Evolutionary conservation across 1,139 yeast species (phyloP).

Genomic region (Saccharomyces uvarum): DNA sequence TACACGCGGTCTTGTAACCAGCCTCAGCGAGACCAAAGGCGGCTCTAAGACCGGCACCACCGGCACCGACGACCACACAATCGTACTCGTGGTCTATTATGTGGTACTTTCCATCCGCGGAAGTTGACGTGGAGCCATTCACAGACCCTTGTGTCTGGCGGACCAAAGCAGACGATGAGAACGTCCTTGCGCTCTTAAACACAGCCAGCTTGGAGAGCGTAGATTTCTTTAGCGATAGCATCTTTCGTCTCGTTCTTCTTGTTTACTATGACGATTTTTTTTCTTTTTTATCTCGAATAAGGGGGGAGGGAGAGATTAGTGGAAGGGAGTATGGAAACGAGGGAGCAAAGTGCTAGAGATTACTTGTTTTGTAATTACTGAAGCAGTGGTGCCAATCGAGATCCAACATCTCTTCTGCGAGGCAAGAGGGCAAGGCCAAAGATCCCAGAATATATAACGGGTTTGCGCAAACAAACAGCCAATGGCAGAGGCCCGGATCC

Average conservation of each 20-base stretch:
- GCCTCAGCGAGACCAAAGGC: slow-evolving; percentile 97
- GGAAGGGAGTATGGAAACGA: not conserved
- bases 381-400: not conserved
- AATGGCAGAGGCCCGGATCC: slow-evolving; percentile 1
- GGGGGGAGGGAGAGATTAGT: not conserved
- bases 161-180: not conserved
- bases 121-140: not conserved
- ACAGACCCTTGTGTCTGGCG: not conserved
- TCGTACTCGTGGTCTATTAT: slow-evolving; percentile 96
- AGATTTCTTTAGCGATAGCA: not conserved
- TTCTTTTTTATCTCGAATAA: not conserved
- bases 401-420: not conserved
- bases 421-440: not conserved
- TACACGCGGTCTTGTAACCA: slow-evolving; percentile 96
- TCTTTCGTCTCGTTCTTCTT: not conserved
- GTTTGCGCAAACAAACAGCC: not conserved
- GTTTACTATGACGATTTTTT: not conserved
- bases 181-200: not conserved
- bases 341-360: not conserved
- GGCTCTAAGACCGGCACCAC: slow-evolving; percentile 98
- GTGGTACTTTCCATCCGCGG: slow-evolving; percentile 58
- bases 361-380: not conserved
- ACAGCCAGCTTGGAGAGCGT: not conserved
- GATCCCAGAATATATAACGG: not conserved
- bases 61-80: slow-evolving; percentile 96